A percentile compares a stretch with the other conserved stretches of the same genome.
Conservation (phyloP, 768 basidiomycete species). For the Lactarius hengduanensis region DNA sequence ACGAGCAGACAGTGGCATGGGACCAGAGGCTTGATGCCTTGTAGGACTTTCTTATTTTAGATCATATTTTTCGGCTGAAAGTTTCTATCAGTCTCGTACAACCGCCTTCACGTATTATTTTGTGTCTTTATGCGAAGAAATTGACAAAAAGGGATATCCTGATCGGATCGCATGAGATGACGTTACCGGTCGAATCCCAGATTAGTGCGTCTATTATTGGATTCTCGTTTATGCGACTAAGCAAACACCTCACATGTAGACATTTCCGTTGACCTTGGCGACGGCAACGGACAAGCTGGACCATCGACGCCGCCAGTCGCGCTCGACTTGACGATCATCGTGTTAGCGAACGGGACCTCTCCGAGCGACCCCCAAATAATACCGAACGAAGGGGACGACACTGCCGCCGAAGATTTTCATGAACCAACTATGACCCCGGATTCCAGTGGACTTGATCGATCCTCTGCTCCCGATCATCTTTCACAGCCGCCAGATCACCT, state of each 20-base stretch:
- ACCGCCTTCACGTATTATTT: not conserved
- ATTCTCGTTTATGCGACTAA: not conserved
- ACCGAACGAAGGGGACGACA: not conserved
- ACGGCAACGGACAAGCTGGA: not conserved
- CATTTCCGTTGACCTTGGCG: not conserved
- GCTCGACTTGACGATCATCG: not conserved
- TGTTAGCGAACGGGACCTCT: not conserved
- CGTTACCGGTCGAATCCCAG: not conserved
- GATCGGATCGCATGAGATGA: not conserved
- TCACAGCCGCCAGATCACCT: not conserved
- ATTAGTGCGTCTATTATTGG: not conserved
- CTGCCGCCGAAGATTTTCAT: not conserved
- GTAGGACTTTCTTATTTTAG: not conserved
- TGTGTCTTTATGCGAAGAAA: not conserved
- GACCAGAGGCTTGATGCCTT: not conserved
- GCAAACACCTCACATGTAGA: not conserved
- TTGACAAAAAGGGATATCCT: not conserved
- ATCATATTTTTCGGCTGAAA: not conserved
- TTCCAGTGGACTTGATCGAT: not conserved
- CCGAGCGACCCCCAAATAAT: not conserved
- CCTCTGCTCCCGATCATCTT: not conserved
- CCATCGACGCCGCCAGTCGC: not conserved
- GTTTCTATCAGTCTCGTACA: not conserved
- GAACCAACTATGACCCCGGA: not conserved
- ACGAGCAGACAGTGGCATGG: not conserved